These are phyloP conservation scores for Halenospora varia DNA, from an alignment of 495 filamentous ascomycete species.

Conservation along the genomic window DNA sequence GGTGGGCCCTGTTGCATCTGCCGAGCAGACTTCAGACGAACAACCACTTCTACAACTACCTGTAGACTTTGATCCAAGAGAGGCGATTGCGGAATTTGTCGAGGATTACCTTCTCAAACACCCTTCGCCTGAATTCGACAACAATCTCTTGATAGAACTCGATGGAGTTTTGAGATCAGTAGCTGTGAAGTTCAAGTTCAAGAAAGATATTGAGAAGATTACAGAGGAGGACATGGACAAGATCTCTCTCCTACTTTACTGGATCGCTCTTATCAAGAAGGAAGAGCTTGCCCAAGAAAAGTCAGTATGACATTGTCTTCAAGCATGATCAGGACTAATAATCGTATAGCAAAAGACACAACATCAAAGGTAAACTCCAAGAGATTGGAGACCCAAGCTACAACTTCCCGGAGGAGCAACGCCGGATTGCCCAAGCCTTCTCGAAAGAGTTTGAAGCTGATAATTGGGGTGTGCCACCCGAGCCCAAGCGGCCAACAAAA, in stretches of 20 bases:
- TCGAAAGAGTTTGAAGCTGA: neutral
- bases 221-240: neutral
- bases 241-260: neutral
- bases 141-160: no score
- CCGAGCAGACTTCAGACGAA: no score
- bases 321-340: neutral
- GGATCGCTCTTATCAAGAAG: neutral
- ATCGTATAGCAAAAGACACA: neutral
- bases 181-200: neutral
- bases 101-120: no score
- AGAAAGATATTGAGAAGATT: neutral
- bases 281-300: no score
- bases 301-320: neutral
- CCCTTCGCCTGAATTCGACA: no score
- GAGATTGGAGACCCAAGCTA: neutral
- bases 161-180: neutral
- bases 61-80: no score
- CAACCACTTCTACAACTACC: no score
- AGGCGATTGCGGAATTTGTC: no score
- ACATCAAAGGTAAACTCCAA: neutral
- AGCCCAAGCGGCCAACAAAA: neutral
- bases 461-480: neutral
- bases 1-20: no score
- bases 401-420: neutral
- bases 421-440: neutral